Evolutionary conservation across 768 basidiomycete species (phyloP).

Genomic region (Termitomyces heimii): DNA sequence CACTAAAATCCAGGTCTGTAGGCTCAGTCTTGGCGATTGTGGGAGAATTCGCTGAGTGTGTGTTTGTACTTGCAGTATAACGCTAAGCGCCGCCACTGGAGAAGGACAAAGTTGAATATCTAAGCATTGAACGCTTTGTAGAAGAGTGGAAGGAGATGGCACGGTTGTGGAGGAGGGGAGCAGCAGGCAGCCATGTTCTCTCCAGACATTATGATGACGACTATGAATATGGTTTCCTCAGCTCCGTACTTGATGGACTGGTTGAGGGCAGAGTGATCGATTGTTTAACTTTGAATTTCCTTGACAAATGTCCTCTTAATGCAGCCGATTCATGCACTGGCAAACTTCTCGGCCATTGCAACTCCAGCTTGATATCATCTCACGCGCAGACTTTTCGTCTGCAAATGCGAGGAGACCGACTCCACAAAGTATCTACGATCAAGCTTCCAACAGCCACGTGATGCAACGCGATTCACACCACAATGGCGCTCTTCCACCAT

Average conservation of each 20-base stretch:
- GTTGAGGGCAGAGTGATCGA: background rate
- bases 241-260: background rate
- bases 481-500: background rate
- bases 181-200: slow-evolving; percentile 16
- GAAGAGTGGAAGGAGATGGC: background rate
- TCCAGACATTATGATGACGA: slow-evolving; percentile 14
- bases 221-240: slow-evolving; percentile 14
- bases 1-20: slow-evolving; percentile 83
- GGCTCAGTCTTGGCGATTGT: background rate
- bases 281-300: background rate
- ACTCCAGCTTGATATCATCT: background rate
- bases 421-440: background rate
- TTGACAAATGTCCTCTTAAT: background rate
- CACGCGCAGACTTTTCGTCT: background rate
- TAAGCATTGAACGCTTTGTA: slow-evolving; percentile 30
- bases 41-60: background rate
- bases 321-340: background rate
- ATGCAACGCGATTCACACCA: background rate
- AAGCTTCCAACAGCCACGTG: background rate
- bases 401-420: background rate
- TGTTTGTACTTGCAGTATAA: slow-evolving; percentile 55
- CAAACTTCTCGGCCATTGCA: background rate
- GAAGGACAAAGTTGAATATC: slow-evolving; percentile 98
- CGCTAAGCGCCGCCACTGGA: slow-evolving; percentile 98
- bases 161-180: background rate